Base-by-base conservation (phyloP, 164 flowering plant genomes). In the Magnolia sinica region DNA sequence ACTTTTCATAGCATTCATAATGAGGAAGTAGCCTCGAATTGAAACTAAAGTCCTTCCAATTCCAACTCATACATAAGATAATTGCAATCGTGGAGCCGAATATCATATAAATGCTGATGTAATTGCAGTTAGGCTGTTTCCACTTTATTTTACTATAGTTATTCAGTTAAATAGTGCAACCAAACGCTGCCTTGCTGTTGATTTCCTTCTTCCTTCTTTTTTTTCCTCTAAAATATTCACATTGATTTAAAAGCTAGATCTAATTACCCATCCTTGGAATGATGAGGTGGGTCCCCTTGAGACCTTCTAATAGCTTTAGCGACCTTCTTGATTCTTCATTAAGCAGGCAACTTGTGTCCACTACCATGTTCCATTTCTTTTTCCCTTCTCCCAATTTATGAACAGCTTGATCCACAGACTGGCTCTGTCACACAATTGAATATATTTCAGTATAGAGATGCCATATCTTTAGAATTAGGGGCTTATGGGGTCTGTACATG, bases 241-340 rank as follows among this genome's bases (percentile, higher is more conserved):
- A 37, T 37, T 59, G 2, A 61, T 4, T 55, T 18, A 24, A 55
- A n/a, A 49, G 14, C 18, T n/a, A 49, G 27, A 20, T 70, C 55
- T 7, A 70, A 59, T 80, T 92, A 94, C 99, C 97, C 79, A 86
- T 87, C 83, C 89, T 87, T 37, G 99, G 99, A 77, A 96, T 87
- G 76, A 94, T 81, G 65, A 96, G 84, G 16, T 76, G 89, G 75
- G 97, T 96, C 72, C 96, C 91, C 74, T 82, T 88, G 68, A 94
- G 85, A 79, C 99, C 98, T 85, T 94, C 89, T 76, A 96, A 75
- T 69, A 94, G 93, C 85, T 88, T 89, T 72, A 96, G 78, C 7
- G 95, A 85, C 82, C 86, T 90, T 81, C 89, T 85, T n/a, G 97
- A 91, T 50, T 88, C 86, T 74, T 82, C 89, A 87, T 90, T 82